These are phyloP conservation scores for Skeletonema menzelii DNA, from an alignment of 108 stramenopile species.

Conservation along the genomic window DNA sequence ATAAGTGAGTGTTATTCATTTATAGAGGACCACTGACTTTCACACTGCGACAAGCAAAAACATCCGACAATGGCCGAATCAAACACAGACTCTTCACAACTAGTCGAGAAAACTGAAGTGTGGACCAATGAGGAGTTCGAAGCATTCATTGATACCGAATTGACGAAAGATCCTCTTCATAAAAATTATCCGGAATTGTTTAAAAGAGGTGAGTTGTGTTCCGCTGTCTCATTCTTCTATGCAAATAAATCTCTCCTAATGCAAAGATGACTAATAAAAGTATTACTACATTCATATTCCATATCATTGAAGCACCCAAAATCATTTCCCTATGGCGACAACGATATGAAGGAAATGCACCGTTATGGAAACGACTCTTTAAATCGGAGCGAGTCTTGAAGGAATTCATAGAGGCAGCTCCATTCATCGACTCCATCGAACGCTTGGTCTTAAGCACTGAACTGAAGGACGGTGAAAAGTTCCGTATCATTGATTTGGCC, in stretches of 20 bases:
- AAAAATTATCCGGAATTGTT: slow-evolving; percentile 17
- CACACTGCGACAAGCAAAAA: too few relatives aligned
- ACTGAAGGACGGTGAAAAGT: slow-evolving; percentile 18
- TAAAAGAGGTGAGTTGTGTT: background rate
- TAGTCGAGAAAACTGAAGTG: background rate
- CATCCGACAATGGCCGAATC: background rate
- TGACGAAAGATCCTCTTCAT: slow-evolving; percentile 8
- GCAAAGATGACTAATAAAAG: background rate
- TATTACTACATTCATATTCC: background rate
- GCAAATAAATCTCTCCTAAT: background rate
- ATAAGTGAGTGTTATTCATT: too few relatives aligned
- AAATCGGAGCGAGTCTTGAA: slow-evolving; percentile 57
- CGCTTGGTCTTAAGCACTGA: slow-evolving; percentile 18
- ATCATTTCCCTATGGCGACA: slow-evolving; percentile 47
- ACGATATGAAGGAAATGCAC: slow-evolving; percentile 54
- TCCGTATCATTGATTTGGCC: slow-evolving; percentile 61
- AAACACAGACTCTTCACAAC: background rate
- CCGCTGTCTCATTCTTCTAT: background rate
- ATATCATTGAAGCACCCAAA: slow-evolving; percentile 10
- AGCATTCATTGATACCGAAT: slow-evolving; percentile 3
- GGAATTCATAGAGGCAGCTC: slow-evolving; percentile 65
- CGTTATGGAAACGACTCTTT: slow-evolving; percentile 58
- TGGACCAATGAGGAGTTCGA: slow-evolving; percentile 19
- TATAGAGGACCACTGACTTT: too few relatives aligned
- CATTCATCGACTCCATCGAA: slow-evolving; percentile 51